Evolutionary conservation across 176 grass and related monocot species (phyloP).

Genomic region (Cymbopogon citratus): DNA sequence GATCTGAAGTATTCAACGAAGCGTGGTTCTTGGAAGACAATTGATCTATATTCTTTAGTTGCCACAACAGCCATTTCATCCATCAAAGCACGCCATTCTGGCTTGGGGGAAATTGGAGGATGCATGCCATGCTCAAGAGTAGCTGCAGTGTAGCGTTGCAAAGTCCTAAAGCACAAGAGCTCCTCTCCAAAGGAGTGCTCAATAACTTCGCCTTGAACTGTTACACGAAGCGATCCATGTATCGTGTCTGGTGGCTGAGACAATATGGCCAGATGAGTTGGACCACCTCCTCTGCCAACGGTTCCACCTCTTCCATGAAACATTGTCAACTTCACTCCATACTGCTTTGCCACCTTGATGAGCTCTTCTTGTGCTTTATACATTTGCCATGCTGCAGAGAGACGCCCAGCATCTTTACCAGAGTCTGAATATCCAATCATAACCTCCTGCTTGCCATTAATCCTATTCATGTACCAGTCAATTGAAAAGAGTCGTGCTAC

Average conservation of each 20-base stretch:
- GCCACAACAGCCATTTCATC: slow-evolving; percentile 87
- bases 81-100: slow-evolving; percentile 87
- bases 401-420: slow-evolving; percentile 93
- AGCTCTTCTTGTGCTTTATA: slow-evolving; percentile 99
- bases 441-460: slow-evolving; percentile 93
- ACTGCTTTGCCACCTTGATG: slow-evolving; percentile 93
- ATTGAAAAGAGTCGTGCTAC: slow-evolving; percentile 85
- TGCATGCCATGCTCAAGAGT: slow-evolving; percentile 97
- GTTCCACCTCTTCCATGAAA: slow-evolving; percentile 97
- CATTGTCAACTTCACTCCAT: slow-evolving; percentile 93
- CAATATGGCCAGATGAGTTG: slow-evolving; percentile 92
- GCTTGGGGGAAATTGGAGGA: slow-evolving; percentile 85
- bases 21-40: slow-evolving; percentile 84
- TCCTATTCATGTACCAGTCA: slow-evolving; percentile 93
- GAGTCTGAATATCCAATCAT: slow-evolving; percentile 99
- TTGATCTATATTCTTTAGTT: slow-evolving; percentile 81
- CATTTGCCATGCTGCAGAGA: slow-evolving; percentile 94
- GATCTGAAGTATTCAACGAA: slow-evolving; percentile 98
- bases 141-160: slow-evolving; percentile 89
- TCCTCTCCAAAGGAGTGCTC: slow-evolving; percentile 97
- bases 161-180: slow-evolving; percentile 89
- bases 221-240: slow-evolving; percentile 85
- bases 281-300: slow-evolving; percentile 92
- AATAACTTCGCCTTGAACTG: slow-evolving; percentile 95
- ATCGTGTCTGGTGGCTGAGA: slow-evolving; percentile 93